Base-by-base conservation (phyloP, 768 basidiomycete genomes). In the Leccinum subgranulosum region DNA sequence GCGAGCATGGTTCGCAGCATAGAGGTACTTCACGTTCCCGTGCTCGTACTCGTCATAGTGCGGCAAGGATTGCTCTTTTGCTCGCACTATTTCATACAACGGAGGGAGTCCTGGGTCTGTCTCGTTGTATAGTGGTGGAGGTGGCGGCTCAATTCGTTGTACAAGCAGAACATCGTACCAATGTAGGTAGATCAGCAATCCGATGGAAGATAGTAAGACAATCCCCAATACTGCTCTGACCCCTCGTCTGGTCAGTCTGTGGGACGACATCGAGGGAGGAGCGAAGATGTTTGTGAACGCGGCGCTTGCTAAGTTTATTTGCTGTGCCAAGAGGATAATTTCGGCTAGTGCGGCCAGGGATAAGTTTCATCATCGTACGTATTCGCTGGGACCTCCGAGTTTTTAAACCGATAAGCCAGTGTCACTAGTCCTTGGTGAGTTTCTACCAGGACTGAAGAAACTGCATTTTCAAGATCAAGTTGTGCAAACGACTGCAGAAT, bases 1-100 rank as follows among this genome's bases (percentile, higher is more conserved):
- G 53, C 69, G 66, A 0, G 67, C 75, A 61, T 83, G 80, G 55
- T 81, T 82, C 3, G 79, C 75, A 29, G 79, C 64, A 64, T 75
- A 80, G 9, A 85, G 64, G 59, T 78, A 84, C 56, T 74, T 77
- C 15, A 73, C 66, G 21, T 66, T 57, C 19, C 73, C 76, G 39
- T 8, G 50, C 19, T 78, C 69, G 10, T 78, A 70, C 3, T 60
- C 54, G 29, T 72, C 60, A 58, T 81, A 79, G 54, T 83, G 81
- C 0, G 75, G 71, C 1, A 83, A 60, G 2, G 55, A 57, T 3
- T 72, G 67, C 59, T 83, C 82, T 8, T 69, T 69, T 51, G 65
- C 65, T 33, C 72, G 72, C 51, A 72, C 77, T 21, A 66, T 59
- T 27, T 74, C 66, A 58, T 79, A 83, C 10, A 80, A 57, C 1